Base-by-base conservation (phyloP, 306 rosid species). In the Fragaria nilgerrensis region DNA sequence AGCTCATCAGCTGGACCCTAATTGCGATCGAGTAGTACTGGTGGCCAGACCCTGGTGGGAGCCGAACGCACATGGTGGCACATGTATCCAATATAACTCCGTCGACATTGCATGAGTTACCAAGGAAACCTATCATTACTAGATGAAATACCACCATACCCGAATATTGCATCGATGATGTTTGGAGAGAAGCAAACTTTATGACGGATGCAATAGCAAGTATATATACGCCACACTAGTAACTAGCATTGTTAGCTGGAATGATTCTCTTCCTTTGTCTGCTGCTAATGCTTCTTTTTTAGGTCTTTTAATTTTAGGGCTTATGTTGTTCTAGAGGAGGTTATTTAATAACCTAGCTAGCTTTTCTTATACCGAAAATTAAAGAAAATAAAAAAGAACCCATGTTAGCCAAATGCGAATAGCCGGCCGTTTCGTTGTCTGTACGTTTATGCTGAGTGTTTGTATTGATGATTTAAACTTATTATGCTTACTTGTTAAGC, bases 61-160 rank as follows among this genome's bases (percentile, higher is more conserved):
- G 85, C 83, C 72, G 80, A 84, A 79, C 45, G 87, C 94, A 90
- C 90, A 86, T 88, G 89, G 70, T 5, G 68, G 78, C 88, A 72
- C 92, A 81, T 88, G 87, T 67, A 39, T 36, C 63, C 16, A 67
- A 4, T 66, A 37, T 66, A 11, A 80, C 79, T 68, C 79, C 79
- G 79, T 67, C 11, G 5, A 13, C 48, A 11, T 4, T 37, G 12
- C 22, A 61, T 14, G 36, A 27, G 36, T 25, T 59, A 25, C 12
- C 36, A 32, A 25, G 66, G 39, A 27, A 61, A 43, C 13, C 44
- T 9, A 63, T 63, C 32, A 29, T 41, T 63, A 63, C 43, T 6
- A 13, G 11, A 58, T 58, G 65, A 15, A 23, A 22, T 12, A 59
- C 65, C 65, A 59, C 65, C n/a, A 16, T 16, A 7, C 12, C 59